phyloP scores from a whole-genome alignment of 2,329 filamentous ascomycete species.

The Paecilomyces variotii region DNA sequence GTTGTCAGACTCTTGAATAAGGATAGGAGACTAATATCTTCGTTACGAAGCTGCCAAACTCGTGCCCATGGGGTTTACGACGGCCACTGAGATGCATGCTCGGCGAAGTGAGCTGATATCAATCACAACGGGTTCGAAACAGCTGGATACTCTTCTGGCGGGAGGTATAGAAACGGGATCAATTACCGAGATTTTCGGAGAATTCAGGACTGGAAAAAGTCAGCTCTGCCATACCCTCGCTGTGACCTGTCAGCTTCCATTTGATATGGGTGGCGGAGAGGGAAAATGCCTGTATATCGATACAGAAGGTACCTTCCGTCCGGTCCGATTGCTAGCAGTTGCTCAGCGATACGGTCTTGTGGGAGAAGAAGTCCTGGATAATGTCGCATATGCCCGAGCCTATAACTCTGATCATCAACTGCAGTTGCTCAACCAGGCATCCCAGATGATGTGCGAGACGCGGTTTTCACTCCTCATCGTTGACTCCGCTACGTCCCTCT shows the following conservation, averaged over 20 bases:
- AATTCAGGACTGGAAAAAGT: conserved; percentile 96
- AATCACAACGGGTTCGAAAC: conserved; percentile 96
- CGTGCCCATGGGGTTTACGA: conserved; percentile 98
- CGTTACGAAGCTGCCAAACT: conserved; percentile 69
- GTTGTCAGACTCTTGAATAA: not conserved
- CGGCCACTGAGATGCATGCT: conserved; percentile 97
- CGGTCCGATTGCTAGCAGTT: conserved; percentile 81
- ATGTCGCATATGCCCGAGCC: conserved; percentile 93
- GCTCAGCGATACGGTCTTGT: conserved; percentile 91
- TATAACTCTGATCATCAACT: conserved; percentile 99
- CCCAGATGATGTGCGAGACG: conserved; percentile 99
- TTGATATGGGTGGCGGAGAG: conserved; percentile 98
- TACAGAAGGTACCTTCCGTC: conserved; percentile 93
- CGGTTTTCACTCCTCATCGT: conserved; percentile 93
- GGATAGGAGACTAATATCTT: conserved; percentile 5
- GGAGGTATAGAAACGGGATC: conserved; percentile 95
- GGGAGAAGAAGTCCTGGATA: conserved; percentile 95
- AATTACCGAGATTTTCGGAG: conserved; percentile 95
- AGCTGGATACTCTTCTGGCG: conserved; percentile 87
- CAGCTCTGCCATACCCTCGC: conserved; percentile 98
- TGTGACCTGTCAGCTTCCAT: conserved; percentile 93
- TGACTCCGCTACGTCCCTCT: conserved; percentile 90
- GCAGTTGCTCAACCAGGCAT: conserved; percentile 86
- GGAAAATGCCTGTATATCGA: conserved; percentile 98
- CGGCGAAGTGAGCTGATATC: conserved; percentile 94